Conservation (phyloP, 140 eudicot species). For the Ambrosia hybrid region DNA sequence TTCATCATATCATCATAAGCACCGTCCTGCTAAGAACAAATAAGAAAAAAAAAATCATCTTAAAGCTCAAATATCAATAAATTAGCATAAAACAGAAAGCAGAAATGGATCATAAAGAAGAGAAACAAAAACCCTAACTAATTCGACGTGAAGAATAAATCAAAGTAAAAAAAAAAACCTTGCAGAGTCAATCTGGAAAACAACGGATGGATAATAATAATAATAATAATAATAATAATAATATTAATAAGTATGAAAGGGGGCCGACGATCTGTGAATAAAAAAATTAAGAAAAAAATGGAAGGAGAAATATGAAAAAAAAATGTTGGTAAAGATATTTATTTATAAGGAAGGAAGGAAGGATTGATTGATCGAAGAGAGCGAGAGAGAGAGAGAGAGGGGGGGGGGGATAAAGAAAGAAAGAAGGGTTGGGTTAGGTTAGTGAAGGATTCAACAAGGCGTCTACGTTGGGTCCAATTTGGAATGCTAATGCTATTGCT, state of each 20-base stretch:
- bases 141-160: neutral
- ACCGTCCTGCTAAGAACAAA: constrained; percentile 5
- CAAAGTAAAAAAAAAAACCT: constrained; percentile 10
- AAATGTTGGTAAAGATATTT: neutral
- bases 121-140: constrained; percentile 31
- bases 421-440: constrained; percentile 2
- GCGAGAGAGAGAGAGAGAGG: constrained; percentile 5
- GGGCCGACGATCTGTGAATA: constrained; percentile 16
- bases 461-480: constrained; percentile 51
- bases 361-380: constrained; percentile 8
- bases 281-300: neutral
- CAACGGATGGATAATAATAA: neutral
- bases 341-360: constrained; percentile 15
- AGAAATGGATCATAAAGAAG: constrained; percentile 5
- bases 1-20: constrained; percentile 52
- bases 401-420: neutral
- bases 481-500: constrained; percentile 4
- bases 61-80: neutral
- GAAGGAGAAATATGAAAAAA: neutral
- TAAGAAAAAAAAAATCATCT: neutral
- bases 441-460: constrained; percentile 31
- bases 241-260: neutral
- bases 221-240: no score
- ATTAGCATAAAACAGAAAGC: constrained; percentile 1
- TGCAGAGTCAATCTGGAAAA: constrained; percentile 21